Evolutionary conservation across 2,329 filamentous ascomycete species (phyloP), one percentile per base, ranked within the genome.

Genomic region (Leptographium wingfieldii): DNA sequence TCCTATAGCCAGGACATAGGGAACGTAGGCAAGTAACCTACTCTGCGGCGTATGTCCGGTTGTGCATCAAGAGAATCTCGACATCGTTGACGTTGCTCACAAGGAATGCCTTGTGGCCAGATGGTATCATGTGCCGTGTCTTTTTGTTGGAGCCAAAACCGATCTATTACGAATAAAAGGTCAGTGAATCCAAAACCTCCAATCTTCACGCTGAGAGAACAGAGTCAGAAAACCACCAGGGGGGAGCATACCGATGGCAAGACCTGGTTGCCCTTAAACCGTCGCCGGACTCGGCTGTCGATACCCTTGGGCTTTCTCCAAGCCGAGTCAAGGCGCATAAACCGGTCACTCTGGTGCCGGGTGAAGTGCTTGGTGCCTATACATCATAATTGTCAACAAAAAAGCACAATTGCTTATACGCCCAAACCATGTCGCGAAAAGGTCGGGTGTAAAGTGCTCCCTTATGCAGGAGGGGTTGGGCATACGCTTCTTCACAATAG

Each of bases 261-360:
- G 73, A 86, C 85, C 78, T 88, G 87, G 80, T 89, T 90, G 74
- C 94, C 90, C 80, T 90, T 91, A 85, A 99, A 99, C 70, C 94
- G 90, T 84, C 94, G 86, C 76, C 94, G 89, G 76, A 99, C 92
- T 73, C 89, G 83, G 83, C 92, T 95, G 63, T 99, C 94, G 79
- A 99, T 99, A 90, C 94, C 94, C 90, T 99, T 99, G 70, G 94
- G 94, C 85, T 97, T 99, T 81, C 94, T 64, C 94, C 94, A 99
- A 84, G 84, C 87, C 69, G 88, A 76, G 74, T 83, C 86, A 70
- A 97, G 86, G 76, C 94, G 87, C 82, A 86, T 96, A 84, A 95
- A 99, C 76, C 87, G 87, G 80, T 97, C 94, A 78, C 84, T 89
- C 86, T 99, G 94, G 82, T 99, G 94, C 77, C 94, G 89, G 80